Evolutionary conservation across 2,329 filamentous ascomycete genomes (phyloP), one percentile per base, ranked within the genome.

Genomic region (Botryotinia globosa): DNA sequence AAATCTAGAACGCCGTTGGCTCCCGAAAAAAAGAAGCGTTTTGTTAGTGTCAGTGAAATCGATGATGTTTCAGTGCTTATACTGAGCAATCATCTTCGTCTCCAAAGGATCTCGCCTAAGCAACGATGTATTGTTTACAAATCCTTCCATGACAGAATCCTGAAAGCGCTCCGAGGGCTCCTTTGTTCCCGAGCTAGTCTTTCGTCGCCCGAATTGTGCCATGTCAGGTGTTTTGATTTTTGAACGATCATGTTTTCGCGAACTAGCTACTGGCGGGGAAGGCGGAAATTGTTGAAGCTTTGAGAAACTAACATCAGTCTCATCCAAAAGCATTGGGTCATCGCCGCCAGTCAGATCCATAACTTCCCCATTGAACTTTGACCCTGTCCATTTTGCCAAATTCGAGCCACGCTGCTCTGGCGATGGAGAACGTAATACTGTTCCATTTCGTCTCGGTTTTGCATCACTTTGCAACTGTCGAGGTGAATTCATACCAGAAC

Each of bases 261-360:
- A 56, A 54, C 32, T 20, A 32, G 16, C 34, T 54, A 14, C 10
- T 37, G 14, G 20, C 18, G 65, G 65, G 16, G 65, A 68, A 56
- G 48, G 22, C 16, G 65, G n/a, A 44, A 68, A 42, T 56, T 7
- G 18, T 68, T 29, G 6, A 22, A 68, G 34, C 2, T 32, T 51
- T 22, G 65, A 51, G 12, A 68, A 68, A 56, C 10, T 7, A 22
- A 7, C 48, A 22, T 29, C 34, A n/a, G 14, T 16, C n/a, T 37
- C 16, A 32, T 72, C 62, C n/a, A 51, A 34, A 48, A 68, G 62
- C 70, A 72, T 72, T 25, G 29, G 42, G 29, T 72, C 62, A 59
- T 72, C 70, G 8, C 22, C 32, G 8, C 22, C 32, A 37, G 70
- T 72, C 62, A 72, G 37, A 72, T 72, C 70, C 14, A 72, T 63